phyloP scores from a whole-genome alignment of 768 basidiomycete genomes.

The Tephrocybe sp. region DNA sequence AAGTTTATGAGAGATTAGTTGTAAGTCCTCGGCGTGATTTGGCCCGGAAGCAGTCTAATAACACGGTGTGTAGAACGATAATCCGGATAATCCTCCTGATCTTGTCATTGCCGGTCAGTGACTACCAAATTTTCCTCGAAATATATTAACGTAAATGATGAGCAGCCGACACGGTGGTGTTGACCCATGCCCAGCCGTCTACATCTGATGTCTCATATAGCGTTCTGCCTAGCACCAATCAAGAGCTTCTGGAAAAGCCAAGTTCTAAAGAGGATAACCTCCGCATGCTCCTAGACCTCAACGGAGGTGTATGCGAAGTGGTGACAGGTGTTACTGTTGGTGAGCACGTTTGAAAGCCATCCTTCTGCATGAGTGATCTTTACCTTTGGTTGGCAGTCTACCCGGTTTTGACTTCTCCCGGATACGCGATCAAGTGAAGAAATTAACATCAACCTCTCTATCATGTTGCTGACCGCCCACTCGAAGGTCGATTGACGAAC shows the following conservation, averaged over 20 bases:
- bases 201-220: slow-evolving; percentile 56
- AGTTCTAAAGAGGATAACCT: slow-evolving; percentile 72
- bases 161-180: slow-evolving; percentile 92
- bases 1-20: slow-evolving; percentile 85
- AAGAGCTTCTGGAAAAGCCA: slow-evolving; percentile 92
- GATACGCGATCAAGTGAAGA: slow-evolving; percentile 64
- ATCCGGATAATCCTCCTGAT: slow-evolving; percentile 72
- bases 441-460: background rate
- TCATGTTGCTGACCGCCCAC: background rate
- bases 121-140: background rate
- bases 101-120: slow-evolving; percentile 71
- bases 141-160: background rate
- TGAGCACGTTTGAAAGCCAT: slow-evolving; percentile 28
- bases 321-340: slow-evolving; percentile 88
- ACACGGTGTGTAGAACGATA: slow-evolving; percentile 32
- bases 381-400: slow-evolving; percentile 46
- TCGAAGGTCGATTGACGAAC: slow-evolving; percentile 75
- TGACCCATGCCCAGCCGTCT: slow-evolving; percentile 68
- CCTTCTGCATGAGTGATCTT: background rate
- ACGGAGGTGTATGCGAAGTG: slow-evolving; percentile 85
- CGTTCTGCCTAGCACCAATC: slow-evolving; percentile 46
- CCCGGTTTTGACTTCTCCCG: slow-evolving; percentile 72
- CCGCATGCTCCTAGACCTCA: slow-evolving; percentile 84
- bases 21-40: slow-evolving; percentile 31
- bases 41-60: slow-evolving; percentile 1